These are phyloP conservation scores for Avena atlantica DNA, from an alignment of 176 grass and related monocot genomes.

Conservation along the genomic window DNA sequence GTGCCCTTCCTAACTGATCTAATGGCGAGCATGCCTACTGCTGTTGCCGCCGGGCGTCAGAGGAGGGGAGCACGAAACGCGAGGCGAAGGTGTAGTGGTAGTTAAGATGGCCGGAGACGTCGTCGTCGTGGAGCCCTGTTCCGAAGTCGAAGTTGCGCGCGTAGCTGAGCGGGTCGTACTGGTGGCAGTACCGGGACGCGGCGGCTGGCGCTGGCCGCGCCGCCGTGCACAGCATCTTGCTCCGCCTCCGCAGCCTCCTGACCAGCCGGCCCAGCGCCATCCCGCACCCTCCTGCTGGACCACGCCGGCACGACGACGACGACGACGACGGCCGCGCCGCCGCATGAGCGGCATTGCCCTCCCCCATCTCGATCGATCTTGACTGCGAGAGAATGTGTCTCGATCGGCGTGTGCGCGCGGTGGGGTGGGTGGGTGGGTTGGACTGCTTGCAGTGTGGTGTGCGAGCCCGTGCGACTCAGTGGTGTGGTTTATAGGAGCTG, in stretches of 20 bases:
- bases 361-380: slow-evolving; percentile 9
- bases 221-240: slow-evolving; percentile 63
- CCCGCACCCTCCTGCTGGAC: slow-evolving; percentile 23
- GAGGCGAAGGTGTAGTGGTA: slow-evolving; percentile 73
- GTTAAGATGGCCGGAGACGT: slow-evolving; percentile 42
- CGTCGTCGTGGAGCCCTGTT: slow-evolving; percentile 46
- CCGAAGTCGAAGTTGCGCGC: slow-evolving; percentile 88
- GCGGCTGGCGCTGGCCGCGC: slow-evolving; percentile 7
- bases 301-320: background rate
- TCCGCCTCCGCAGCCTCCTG: slow-evolving; percentile 74
- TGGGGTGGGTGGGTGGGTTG: background rate
- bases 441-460: background rate
- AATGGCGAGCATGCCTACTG: slow-evolving; percentile 26
- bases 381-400: background rate
- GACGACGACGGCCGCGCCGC: background rate
- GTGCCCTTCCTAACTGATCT: slow-evolving; percentile 15
- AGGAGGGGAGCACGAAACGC: slow-evolving; percentile 57
- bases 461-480: background rate
- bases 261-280: slow-evolving; percentile 65
- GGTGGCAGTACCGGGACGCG: slow-evolving; percentile 50
- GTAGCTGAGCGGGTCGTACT: slow-evolving; percentile 91
- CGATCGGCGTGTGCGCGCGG: background rate
- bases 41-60: background rate
- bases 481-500: slow-evolving; percentile 24
- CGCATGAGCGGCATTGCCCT: background rate